Evolutionary conservation across 1,139 yeast species (phyloP), one percentile per base, ranked within the genome.

Genomic region (Kurtzmaniella quercitrusa): DNA sequence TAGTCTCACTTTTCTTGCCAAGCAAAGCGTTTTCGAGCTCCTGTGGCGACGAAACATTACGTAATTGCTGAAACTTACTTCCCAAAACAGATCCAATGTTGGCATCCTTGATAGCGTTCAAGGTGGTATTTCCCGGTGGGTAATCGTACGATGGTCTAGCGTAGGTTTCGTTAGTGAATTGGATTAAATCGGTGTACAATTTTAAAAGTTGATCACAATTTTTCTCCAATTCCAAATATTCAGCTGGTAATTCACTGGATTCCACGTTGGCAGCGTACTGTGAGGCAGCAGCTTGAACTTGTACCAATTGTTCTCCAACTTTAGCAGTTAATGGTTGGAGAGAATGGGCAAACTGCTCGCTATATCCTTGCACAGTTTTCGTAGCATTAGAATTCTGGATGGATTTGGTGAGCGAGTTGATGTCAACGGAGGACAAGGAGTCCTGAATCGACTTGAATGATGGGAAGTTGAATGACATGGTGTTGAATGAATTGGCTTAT

Each of bases 71-170:
- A 50, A 80, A 74, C 57, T 80, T 80, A 50, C 65, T 74, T 40
- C 74, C 71, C 42, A 82, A 61, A 12, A 77, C 64, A 47, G 77
- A 76, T 50, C 88, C 78, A 54, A 83, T 80, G 51, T 83, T 84
- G 41, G 80, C 80, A 55, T 68, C 85, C 76, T 53, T 77, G 59
- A 71, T 50, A 51, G 65, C 68, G 56, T 56, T 59, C 39, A 72
- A 51, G 8, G 77, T 68, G 35, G 66, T 63, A 59, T 82, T 69
- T 42, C 84, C 85, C 33, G 88, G 88, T 23, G 89, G 89, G 52
- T 82, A 83, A 57, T 84, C 91, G 59, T 84, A 84, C 40, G 84
- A 78, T 42, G 80, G 80, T 46, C 81, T 74, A 52, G 74, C 84
- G 55, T 75, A 84, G 45, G 85, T 84, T 45, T 74, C 80, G 47